phyloP scores from a whole-genome alignment of 73 alveolate species.

The Strombidium stylifer region DNA sequence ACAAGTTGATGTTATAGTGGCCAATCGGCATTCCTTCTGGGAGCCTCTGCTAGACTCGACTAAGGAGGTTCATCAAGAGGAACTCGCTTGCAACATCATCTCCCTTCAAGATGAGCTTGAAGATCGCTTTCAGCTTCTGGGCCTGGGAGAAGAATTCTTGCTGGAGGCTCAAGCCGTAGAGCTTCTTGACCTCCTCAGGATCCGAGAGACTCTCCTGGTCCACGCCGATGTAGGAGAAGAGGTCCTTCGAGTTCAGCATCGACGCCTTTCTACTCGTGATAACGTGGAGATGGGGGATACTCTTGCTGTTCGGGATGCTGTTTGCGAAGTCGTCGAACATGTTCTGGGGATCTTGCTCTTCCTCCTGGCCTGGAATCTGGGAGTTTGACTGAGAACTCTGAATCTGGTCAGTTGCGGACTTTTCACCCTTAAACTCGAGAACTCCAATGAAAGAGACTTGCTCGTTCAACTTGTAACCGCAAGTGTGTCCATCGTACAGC shows the following conservation, averaged over 20 bases:
- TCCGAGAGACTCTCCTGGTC: too few species aligned
- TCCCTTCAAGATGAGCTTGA: conserved; percentile 1
- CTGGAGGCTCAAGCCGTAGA: too few species aligned
- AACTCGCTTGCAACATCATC: conserved; percentile 34
- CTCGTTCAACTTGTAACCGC: conserved; percentile 39
- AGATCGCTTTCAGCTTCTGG: neutral
- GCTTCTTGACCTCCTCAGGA: too few species aligned
- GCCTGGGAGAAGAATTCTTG: too few species aligned
- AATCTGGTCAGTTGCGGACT: neutral
- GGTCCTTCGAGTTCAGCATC: neutral
- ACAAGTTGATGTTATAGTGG: conserved; percentile 16
- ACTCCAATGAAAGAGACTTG: conserved; percentile 34
- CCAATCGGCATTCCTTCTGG: conserved; percentile 37
- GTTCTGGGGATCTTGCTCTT: neutral
- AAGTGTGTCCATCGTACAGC: conserved; percentile 33
- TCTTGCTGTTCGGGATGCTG: conserved; percentile 39
- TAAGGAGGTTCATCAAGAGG: conserved; percentile 1
- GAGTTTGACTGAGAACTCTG: too few species aligned
- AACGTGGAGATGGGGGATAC: conserved; percentile 44
- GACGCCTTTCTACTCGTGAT: conserved; percentile 11
- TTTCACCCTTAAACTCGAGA: neutral
- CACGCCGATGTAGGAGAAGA: neutral
- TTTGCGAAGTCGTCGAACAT: conserved; percentile 3
- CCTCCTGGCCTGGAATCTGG: conserved; percentile 12
- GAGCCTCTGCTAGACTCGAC: conserved; percentile 31